These are phyloP conservation scores for Sclerotiophoma versabilis DNA, from an alignment of 2,329 filamentous ascomycete genomes.

Conservation along the genomic window DNA sequence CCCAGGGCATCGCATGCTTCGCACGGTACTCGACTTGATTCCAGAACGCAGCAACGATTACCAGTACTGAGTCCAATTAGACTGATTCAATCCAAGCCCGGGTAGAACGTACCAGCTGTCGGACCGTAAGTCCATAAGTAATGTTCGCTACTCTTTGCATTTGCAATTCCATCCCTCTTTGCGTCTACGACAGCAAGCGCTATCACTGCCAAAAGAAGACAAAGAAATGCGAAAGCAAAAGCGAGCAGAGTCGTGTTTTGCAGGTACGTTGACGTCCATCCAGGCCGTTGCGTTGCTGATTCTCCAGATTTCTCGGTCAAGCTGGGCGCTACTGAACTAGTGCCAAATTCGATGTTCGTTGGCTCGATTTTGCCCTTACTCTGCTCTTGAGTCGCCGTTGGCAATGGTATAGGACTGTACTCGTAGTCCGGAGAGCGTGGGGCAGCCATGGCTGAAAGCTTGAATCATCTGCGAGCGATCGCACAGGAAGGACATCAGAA, in stretches of 20 bases:
- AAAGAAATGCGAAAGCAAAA: neutral
- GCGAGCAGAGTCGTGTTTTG: neutral
- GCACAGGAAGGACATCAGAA: neutral
- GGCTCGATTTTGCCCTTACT: neutral
- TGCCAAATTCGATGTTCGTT: neutral
- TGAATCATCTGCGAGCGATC: neutral
- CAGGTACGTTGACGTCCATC: constrained; percentile 5
- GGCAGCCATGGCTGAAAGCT: neutral
- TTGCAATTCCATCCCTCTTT: neutral
- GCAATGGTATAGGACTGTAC: neutral
- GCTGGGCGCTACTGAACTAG: neutral
- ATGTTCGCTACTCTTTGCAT: constrained; percentile 4
- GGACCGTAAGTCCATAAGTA: constrained; percentile 20
- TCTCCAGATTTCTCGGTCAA: neutral
- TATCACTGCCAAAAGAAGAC: constrained; percentile 1
- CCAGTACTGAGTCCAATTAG: constrained; percentile 7
- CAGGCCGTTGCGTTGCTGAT: neutral
- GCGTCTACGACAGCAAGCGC: constrained; percentile 1
- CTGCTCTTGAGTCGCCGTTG: neutral
- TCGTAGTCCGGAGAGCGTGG: neutral
- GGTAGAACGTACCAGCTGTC: constrained; percentile 5
- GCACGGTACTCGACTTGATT: constrained; percentile 13
- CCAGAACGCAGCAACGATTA: constrained; percentile 16
- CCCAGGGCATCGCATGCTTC: constrained; percentile 13
- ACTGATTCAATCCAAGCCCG: neutral